Base-by-base conservation (phyloP, 2,329 filamentous ascomycete genomes). In the Clarireedia paspali region DNA sequence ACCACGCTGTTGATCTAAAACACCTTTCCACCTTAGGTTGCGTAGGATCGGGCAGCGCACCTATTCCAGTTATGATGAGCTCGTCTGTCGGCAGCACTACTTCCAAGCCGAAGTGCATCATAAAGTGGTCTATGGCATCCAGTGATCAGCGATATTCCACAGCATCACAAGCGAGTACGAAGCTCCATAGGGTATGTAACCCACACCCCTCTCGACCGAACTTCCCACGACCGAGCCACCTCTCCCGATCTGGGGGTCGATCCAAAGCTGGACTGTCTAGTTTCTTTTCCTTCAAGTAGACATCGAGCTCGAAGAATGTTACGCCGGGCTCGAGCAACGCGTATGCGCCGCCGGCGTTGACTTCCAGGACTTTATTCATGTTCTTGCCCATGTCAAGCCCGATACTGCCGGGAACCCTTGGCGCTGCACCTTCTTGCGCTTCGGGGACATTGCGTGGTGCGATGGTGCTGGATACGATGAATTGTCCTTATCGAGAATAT, bases 301-400 rank as follows among this genome's bases (percentile, higher is more conserved):
- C 71, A 58, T 81, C 72, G 6, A 82, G 68, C 27, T 73, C 72
- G 54, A 75, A 74, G 62, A 75, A 82, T 0, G 78, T 77, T 0
- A 82, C 79, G 1, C 80, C 79, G 0, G 80, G 80, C 63, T 82
- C 79, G 4, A 83, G 72, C 0, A 82, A 66, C 44, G 72, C 76
- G 54, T 72, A 78, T 20, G 75, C 76, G 44, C 73, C 74, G 15
- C 77, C 74, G 0, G 70, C 71, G 61, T 79, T 74, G 14, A 82
- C 73, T 39, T 78, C 70, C 7, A 82, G 62, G 7, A 83, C 72
- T 60, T 71, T 73, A 63, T 77, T 75, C 78, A 83, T 79, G 42
- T 76, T 70, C 40, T 67, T 73, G 3, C 78, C 78, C n/a, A 81
- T 69, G 58, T 81, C 76, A 20, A 81, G 54, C 2, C 74, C 73